These are phyloP conservation scores for Serendipita sp. DNA, from an alignment of 768 basidiomycete species.

Conservation along the genomic window DNA sequence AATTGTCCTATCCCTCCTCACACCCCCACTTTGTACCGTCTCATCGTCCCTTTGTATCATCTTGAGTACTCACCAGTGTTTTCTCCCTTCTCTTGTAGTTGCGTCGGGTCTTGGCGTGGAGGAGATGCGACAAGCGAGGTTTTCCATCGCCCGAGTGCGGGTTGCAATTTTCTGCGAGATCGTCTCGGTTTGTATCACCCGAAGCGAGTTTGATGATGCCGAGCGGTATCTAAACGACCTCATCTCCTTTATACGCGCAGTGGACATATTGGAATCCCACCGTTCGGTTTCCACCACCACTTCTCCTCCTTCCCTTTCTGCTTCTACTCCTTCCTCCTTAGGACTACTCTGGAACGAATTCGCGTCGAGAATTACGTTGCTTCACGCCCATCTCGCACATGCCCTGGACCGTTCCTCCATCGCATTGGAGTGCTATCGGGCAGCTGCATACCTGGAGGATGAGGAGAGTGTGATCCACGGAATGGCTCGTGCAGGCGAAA, in stretches of 20 bases:
- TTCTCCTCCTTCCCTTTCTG: no score
- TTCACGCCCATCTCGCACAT: conserved; percentile 62
- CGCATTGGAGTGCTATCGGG: conserved; percentile 46
- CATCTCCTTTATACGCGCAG: background rate
- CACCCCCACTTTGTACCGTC: no score
- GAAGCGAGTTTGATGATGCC: conserved; percentile 52
- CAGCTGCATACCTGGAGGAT: conserved; percentile 37
- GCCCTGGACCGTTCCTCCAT: conserved; percentile 36
- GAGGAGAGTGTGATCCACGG: conserved; percentile 28
- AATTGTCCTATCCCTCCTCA: no score
- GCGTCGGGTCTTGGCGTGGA: background rate
- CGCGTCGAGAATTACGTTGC: conserved; percentile 46
- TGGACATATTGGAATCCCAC: background rate
- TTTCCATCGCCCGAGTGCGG: conserved; percentile 31
- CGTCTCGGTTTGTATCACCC: conserved; percentile 43
- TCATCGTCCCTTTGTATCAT: no score
- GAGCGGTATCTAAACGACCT: conserved; percentile 19
- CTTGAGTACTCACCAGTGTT: no score
- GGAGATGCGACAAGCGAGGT: background rate
- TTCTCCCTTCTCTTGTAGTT: background rate
- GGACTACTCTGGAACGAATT: conserved; percentile 37
- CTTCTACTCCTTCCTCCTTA: no score
- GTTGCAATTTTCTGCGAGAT: conserved; percentile 62
- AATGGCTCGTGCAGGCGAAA: conserved; percentile 37
- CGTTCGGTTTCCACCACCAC: background rate